Conservation (phyloP, 805 yeast species). For the Starmerella gropengiesseri region DNA sequence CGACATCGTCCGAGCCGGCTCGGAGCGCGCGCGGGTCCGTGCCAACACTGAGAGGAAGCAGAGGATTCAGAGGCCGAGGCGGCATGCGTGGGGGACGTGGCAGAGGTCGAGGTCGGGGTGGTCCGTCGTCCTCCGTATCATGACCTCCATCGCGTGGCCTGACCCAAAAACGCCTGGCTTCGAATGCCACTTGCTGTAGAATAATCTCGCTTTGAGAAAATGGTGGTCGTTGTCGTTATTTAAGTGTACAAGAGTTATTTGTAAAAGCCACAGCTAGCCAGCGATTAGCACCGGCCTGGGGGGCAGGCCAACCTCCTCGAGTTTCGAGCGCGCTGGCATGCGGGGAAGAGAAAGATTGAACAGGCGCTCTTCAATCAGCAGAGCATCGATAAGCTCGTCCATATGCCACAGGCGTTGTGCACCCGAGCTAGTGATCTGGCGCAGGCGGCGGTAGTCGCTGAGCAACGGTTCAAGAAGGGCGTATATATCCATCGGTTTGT, state of each 20-base stretch:
- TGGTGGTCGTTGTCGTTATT: no score
- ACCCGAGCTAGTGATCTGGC: constrained; percentile 35
- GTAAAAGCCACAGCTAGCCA: no score
- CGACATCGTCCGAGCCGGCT: not conserved
- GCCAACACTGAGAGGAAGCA: not conserved
- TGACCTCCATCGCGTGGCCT: no score
- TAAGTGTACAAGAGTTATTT: no score
- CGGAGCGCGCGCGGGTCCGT: not conserved
- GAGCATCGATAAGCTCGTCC: constrained; percentile 63
- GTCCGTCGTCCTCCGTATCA: not conserved
- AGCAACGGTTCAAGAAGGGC: constrained; percentile 43
- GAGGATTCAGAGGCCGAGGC: not conserved
- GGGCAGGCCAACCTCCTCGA: constrained; percentile 29
- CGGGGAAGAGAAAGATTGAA: constrained; percentile 68
- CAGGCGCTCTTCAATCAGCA: constrained; percentile 48
- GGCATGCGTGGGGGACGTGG: constrained; percentile 3
- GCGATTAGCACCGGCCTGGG: constrained; percentile 1
- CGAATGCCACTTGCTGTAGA: no score
- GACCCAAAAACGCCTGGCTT: no score
- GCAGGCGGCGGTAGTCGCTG: constrained; percentile 59
- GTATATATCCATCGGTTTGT: constrained; percentile 39
- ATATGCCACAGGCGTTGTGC: constrained; percentile 39
- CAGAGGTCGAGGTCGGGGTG: constrained; percentile 9
- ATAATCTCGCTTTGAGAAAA: no score
- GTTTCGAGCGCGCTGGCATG: constrained; percentile 32